Base-by-base conservation (phyloP, 305 asterid species). In the Solanum hybrid region DNA sequence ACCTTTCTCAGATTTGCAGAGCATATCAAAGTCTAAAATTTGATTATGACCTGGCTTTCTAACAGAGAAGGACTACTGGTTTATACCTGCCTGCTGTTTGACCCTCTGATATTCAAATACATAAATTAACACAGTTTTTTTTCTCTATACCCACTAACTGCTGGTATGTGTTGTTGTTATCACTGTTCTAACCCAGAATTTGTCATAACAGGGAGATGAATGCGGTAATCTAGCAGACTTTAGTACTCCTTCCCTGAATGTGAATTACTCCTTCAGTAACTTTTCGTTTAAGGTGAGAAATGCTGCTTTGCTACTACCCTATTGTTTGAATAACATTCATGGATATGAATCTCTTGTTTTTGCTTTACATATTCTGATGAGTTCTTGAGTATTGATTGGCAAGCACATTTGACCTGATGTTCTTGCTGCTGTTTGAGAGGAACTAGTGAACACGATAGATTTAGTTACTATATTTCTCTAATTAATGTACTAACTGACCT, bases 271-370 rank as follows among this genome's bases (percentile, higher is more conserved):
- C 6, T 96, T 96, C 94, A 96, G 99, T 92, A 98, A 98, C 91
- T 98, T 98, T 95, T 98, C 99, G 8, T 98, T 96, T 89, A 98
- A 98, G 98, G 99, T 96, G 87, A 91, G 94, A 88, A 69, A 56
- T 85, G 76, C 64, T 79, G 84, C 89, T 34, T 38, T 85, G 31
- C 71, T 84, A 81, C 2, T 66, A 51, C 17, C 34, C 80, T 71
- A 69, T 87, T 71, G 72, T 87, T 87, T 46, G 79, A 87, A 78
- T 36, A 87, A 27, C 46, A 4, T 69, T 26, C 72, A 73, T 40
- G 84, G 72, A 78, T 22, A 84, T 51, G 42, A 32, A 51, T 85
- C 32, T 56, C 31, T 85, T 34, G 26, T 56, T 51, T 60, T 46
- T 29, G 22, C 32, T 31, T 29, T 85, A 85, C 76, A 20, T 56